Evolutionary conservation across 331 rosid genomes (phyloP).

Genomic region (Quercus phellos): DNA sequence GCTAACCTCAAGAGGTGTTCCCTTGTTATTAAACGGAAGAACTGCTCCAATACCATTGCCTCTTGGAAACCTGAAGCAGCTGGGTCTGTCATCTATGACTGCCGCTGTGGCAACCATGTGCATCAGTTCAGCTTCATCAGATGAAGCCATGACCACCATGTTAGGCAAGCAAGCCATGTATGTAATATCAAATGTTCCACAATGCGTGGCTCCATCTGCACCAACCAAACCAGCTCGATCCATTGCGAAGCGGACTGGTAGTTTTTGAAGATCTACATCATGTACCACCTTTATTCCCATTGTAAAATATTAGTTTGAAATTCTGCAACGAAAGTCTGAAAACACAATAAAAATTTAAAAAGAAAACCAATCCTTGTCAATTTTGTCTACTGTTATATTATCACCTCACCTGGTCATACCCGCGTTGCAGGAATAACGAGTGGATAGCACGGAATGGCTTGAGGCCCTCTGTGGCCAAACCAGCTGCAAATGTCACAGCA

Average conservation of each 20-base stretch:
- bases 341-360: neutral
- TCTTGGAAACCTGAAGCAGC: slow-evolving; percentile 90
- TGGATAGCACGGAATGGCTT: slow-evolving; percentile 86
- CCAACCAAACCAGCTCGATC: slow-evolving; percentile 96
- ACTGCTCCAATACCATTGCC: slow-evolving; percentile 72
- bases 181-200: slow-evolving; percentile 87
- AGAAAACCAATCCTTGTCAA: neutral
- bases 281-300: slow-evolving; percentile 56
- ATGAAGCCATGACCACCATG: slow-evolving; percentile 96
- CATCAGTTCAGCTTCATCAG: slow-evolving; percentile 88
- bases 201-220: slow-evolving; percentile 92
- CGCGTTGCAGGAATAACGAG: slow-evolving; percentile 84
- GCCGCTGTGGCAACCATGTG: slow-evolving; percentile 95
- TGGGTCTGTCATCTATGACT: slow-evolving; percentile 79
- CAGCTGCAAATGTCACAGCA: slow-evolving; percentile 91
- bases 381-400: neutral
- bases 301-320: neutral
- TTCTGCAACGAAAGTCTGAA: neutral
- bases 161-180: slow-evolving; percentile 97
- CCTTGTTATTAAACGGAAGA: slow-evolving; percentile 59
- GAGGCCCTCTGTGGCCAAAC: slow-evolving; percentile 83
- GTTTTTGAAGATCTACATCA: slow-evolving; percentile 86
- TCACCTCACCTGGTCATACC: slow-evolving; percentile 75
- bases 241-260: slow-evolving; percentile 86
- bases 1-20: slow-evolving; percentile 73